Base-by-base conservation (phyloP, 1,284 basidiomycete genomes). In the Ustilago sp. region DNA sequence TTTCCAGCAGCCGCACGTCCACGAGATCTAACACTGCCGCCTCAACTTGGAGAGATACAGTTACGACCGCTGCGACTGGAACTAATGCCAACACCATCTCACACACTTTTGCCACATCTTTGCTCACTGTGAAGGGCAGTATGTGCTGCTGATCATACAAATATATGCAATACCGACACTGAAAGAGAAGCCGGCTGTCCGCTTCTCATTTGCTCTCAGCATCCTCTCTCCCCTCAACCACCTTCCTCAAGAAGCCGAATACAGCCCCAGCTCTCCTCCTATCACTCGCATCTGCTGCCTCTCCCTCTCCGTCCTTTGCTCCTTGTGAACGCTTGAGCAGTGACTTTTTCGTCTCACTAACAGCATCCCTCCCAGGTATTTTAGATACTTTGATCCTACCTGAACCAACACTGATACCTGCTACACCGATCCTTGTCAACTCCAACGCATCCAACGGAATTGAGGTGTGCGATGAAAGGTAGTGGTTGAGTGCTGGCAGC, bases 401-500 rank as follows among this genome's bases (percentile, higher is more conserved):
- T 17, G 75, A 61, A 3, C 75, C 75, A 5, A 74, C 67, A 34
- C 60, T 77, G 68, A 77, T 68, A 6, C 75, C 75, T 5, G 75
- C 75, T 3, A 74, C 68, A 9, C 70, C 75, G 41, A 77, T 74
- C 4, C 71, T 41, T 7, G 62, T 68, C 23, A 77, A 55, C 47
- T 74, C 71, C 36, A 77, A 53, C 17, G 38, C 48, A 19, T 77
- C 75, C 34, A 77, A 48, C n/a, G 75, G 75, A 12, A 77, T 77
- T 50, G 70, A 74, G 1, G 75, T 77, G 59, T 77, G 70, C 45
- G 34, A 47, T n/a, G 64, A 58, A 15, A 77, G 67, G 36, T 77
- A 77, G 47, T 74, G 56, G 54, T 73, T 74, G 13, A 77, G 64
- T 32, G 75, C 71, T n/a, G 75, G 75, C 4, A 77, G 62, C 19